phyloP scores from a whole-genome alignment of 805 yeast genomes.

The Spathaspora passalidarum region DNA sequence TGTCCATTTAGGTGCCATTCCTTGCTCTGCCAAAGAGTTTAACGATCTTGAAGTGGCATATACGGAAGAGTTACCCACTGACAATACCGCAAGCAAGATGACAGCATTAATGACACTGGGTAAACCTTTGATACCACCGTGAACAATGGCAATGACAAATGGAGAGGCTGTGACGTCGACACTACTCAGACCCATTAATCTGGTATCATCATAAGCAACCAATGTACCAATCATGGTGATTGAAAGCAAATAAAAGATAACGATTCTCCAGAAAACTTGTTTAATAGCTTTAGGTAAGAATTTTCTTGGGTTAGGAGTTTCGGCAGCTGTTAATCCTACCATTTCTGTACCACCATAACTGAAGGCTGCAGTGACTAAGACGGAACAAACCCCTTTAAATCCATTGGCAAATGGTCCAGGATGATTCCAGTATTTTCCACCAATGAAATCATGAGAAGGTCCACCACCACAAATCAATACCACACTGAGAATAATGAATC shows the following conservation, averaged over 20 bases:
- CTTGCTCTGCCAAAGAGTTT: slow-evolving; percentile 60
- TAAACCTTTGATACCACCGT: slow-evolving; percentile 61
- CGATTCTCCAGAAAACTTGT: slow-evolving; percentile 38
- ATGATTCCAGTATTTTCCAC: slow-evolving; percentile 45
- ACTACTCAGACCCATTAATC: slow-evolving; percentile 43
- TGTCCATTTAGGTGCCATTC: slow-evolving; percentile 56
- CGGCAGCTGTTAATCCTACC: slow-evolving; percentile 37
- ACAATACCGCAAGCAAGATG: slow-evolving; percentile 61
- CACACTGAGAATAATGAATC: slow-evolving; percentile 46
- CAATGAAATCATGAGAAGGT: slow-evolving; percentile 44
- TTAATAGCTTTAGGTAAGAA: slow-evolving; percentile 35
- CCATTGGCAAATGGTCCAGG: slow-evolving; percentile 55
- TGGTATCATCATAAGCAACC: slow-evolving; percentile 19
- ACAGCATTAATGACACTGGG: slow-evolving; percentile 69
- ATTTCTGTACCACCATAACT: slow-evolving; percentile 37
- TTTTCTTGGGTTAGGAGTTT: slow-evolving; percentile 29
- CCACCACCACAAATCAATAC: slow-evolving; percentile 54
- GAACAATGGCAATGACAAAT: slow-evolving; percentile 66
- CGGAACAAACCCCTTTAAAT: slow-evolving; percentile 34
- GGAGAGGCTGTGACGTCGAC: slow-evolving; percentile 70
- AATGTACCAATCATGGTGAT: slow-evolving; percentile 23
- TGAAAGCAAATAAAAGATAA: slow-evolving; percentile 31
- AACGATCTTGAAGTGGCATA: slow-evolving; percentile 68
- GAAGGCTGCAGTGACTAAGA: slow-evolving; percentile 37
- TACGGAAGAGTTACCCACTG: slow-evolving; percentile 73